These are phyloP conservation scores for Brassica nigra DNA, from an alignment of 345 rosid species.

Conservation along the genomic window DNA sequence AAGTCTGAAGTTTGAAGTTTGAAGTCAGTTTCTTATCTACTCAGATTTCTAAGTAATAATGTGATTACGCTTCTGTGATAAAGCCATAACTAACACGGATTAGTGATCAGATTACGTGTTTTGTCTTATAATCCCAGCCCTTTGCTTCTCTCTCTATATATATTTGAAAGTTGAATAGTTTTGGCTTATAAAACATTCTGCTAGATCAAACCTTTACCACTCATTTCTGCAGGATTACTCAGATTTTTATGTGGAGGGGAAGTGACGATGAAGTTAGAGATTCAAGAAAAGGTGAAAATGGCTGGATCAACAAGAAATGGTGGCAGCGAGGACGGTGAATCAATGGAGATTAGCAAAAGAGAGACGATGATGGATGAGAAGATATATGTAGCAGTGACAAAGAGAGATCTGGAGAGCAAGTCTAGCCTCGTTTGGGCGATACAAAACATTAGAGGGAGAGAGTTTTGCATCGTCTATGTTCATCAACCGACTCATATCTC, in stretches of 20 bases:
- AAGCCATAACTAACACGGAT: background rate
- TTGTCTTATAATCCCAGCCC: background rate
- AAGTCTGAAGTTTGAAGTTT: background rate
- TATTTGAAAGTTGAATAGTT: slow-evolving; percentile 4
- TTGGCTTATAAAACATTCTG: slow-evolving; percentile 1
- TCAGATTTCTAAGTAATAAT: background rate
- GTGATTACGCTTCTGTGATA: background rate
- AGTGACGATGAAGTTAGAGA: slow-evolving; percentile 22
- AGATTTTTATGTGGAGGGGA: slow-evolving; percentile 6
- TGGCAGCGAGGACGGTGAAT: background rate
- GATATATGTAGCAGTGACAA: slow-evolving; percentile 57
- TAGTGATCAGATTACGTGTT: background rate
- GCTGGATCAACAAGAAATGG: slow-evolving; percentile 6
- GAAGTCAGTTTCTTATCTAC: background rate
- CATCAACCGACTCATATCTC: slow-evolving; percentile 52
- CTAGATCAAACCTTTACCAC: background rate
- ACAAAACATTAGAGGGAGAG: slow-evolving; percentile 58
- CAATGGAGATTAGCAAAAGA: background rate
- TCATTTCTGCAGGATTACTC: background rate
- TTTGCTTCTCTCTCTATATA: background rate
- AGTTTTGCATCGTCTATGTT: slow-evolving; percentile 65
- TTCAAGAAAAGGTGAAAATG: slow-evolving; percentile 23
- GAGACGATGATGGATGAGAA: slow-evolving; percentile 50
- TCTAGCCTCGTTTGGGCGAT: slow-evolving; percentile 60
- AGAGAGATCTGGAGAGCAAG: slow-evolving; percentile 48